Evolutionary conservation across 2,329 filamentous ascomycete genomes (phyloP).

Genomic region (Torrubiellomyces zombiae): DNA sequence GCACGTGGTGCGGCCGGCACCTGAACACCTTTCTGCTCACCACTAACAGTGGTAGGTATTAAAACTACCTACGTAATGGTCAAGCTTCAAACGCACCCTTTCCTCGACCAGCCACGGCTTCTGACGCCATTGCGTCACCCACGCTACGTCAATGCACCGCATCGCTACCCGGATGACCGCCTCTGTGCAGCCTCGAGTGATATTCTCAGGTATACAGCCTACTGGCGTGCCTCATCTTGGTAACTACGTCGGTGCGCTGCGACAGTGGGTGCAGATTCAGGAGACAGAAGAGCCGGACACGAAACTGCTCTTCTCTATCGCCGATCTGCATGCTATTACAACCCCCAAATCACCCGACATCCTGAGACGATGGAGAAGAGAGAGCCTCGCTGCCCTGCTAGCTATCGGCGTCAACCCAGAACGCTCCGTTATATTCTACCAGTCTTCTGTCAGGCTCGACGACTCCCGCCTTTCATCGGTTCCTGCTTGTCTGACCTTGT

Average conservation of each 20-base stretch:
- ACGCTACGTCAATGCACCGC: too few species aligned
- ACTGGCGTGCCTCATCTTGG: slow-evolving; percentile 88
- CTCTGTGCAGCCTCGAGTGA: slow-evolving; percentile 23
- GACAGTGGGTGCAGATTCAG: slow-evolving; percentile 73
- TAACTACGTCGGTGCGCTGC: slow-evolving; percentile 84
- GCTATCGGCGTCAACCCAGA: slow-evolving; percentile 71
- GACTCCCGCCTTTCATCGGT: too few species aligned
- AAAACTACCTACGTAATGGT: too few species aligned
- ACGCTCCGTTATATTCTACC: slow-evolving; percentile 66
- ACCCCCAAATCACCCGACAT: slow-evolving; percentile 46
- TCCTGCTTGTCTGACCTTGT: too few species aligned
- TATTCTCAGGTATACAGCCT: slow-evolving; percentile 96
- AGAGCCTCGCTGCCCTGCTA: slow-evolving; percentile 64
- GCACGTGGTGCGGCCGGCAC: too few species aligned
- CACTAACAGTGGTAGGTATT: too few species aligned
- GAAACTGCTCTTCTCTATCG: slow-evolving; percentile 67
- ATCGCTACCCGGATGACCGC: background rate
- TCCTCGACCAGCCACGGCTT: too few species aligned
- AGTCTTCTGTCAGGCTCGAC: slow-evolving; percentile 47
- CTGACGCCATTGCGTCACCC: slow-evolving; percentile 1
- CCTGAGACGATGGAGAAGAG: slow-evolving; percentile 48
- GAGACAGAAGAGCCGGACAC: slow-evolving; percentile 34
- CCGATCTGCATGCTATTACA: slow-evolving; percentile 89
- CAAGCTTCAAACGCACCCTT: too few species aligned
- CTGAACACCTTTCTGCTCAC: too few species aligned